Evolutionary conservation across 1,284 basidiomycete genomes (phyloP).

Genomic region (Leccinum glutinopallens): DNA sequence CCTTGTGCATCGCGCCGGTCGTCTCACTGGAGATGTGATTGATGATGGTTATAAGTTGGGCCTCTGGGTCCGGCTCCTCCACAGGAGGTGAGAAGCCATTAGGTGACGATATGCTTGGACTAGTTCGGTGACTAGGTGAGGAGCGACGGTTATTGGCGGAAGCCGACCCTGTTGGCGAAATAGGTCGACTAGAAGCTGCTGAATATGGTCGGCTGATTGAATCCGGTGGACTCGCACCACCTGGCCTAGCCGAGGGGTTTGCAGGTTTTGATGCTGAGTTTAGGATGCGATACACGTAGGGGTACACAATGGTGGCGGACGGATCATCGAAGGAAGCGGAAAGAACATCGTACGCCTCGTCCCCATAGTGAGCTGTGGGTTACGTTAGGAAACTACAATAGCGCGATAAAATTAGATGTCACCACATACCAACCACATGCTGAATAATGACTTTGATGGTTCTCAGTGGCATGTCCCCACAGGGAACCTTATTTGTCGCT

Average conservation of each 20-base stretch:
- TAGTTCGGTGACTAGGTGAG: slow-evolving; percentile 64
- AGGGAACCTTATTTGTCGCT: slow-evolving; percentile 87
- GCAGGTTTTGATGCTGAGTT: slow-evolving; percentile 61
- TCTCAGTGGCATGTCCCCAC: slow-evolving; percentile 95
- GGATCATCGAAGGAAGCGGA: slow-evolving; percentile 81
- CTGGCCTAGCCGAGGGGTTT: slow-evolving; percentile 41
- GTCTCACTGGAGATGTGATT: slow-evolving; percentile 89
- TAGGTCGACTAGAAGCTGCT: slow-evolving; percentile 60
- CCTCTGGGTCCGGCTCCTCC: slow-evolving; percentile 80
- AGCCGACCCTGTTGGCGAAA: slow-evolving; percentile 61
- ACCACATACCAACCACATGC: slow-evolving; percentile 84
- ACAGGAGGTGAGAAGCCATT: slow-evolving; percentile 52
- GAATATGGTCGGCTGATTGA: slow-evolving; percentile 50
- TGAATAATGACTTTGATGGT: slow-evolving; percentile 98
- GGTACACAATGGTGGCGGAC: slow-evolving; percentile 80
- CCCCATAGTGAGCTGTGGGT: slow-evolving; percentile 71
- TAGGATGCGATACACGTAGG: slow-evolving; percentile 84
- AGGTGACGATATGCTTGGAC: slow-evolving; percentile 62
- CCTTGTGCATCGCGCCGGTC: slow-evolving; percentile 79
- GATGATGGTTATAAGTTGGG: slow-evolving; percentile 81
- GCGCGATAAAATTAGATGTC: slow-evolving; percentile 9
- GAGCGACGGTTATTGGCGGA: slow-evolving; percentile 57
- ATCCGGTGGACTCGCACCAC: slow-evolving; percentile 41
- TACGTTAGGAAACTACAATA: slow-evolving; percentile 22
- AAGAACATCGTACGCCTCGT: slow-evolving; percentile 79